These are phyloP conservation scores for Rossbeevera mucosa DNA, from an alignment of 768 basidiomycete species.

Conservation along the genomic window DNA sequence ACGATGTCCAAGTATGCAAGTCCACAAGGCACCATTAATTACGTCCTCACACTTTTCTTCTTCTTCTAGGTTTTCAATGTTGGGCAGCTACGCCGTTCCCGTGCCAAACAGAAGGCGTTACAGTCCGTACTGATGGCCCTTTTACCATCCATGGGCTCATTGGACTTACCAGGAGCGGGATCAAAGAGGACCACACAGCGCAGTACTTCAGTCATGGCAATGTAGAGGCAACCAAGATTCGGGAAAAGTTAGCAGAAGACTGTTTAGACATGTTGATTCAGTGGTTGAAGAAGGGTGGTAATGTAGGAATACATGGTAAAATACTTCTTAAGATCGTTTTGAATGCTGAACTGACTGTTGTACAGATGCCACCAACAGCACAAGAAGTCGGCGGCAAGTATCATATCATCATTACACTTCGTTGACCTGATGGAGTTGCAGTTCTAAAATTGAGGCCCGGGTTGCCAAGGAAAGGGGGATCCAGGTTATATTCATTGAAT, in stretches of 20 bases:
- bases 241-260: slow-evolving; percentile 84
- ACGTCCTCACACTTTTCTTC: neutral
- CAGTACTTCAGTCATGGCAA: slow-evolving; percentile 89
- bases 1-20: slow-evolving; percentile 77
- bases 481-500: slow-evolving; percentile 90
- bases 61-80: slow-evolving; percentile 87
- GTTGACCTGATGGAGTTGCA: slow-evolving; percentile 25
- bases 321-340: slow-evolving; percentile 1
- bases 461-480: slow-evolving; percentile 85
- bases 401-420: neutral
- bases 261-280: slow-evolving; percentile 91
- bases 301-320: slow-evolving; percentile 95
- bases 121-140: slow-evolving; percentile 41
- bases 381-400: slow-evolving; percentile 60
- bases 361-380: slow-evolving; percentile 95
- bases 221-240: slow-evolving; percentile 62
- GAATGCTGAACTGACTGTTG: neutral
- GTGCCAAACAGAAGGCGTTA: slow-evolving; percentile 76
- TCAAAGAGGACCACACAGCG: slow-evolving; percentile 88
- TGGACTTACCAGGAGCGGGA: slow-evolving; percentile 53
- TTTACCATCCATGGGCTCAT: slow-evolving; percentile 3
- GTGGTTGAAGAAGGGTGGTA: slow-evolving; percentile 93
- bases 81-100: slow-evolving; percentile 84
- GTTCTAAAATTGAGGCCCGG: slow-evolving; percentile 79
- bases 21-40: neutral